Evolutionary conservation across 495 filamentous ascomycete genomes (phyloP), one percentile per base, ranked within the genome.

Genomic region (Aspergillus cristatus): DNA sequence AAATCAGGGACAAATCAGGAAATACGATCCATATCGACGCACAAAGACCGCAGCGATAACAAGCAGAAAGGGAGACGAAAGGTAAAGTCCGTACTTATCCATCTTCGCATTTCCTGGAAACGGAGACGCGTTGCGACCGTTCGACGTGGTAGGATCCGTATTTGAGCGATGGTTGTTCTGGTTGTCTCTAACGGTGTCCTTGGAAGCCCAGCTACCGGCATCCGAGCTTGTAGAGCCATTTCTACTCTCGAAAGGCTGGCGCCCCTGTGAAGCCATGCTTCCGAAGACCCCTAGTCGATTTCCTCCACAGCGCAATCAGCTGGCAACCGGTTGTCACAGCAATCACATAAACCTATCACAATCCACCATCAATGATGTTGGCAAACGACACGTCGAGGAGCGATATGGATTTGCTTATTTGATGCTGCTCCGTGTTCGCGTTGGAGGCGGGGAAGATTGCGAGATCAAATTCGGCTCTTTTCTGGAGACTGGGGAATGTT

Each of bases 181-280:
- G 31, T 46, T 46, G 24, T 66, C 62, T 40, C 51, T 64, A 17
- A 72, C 50, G 4, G 62, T 72, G 18, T 67, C 65, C 34, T 72
- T 65, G n/a, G 67, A 65, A 18, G 56, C 44, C 42, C 53, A 65
- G 45, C 65, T 68, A 32, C 55, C 50, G 28, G 51, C 55, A 20
- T 55, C 64, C 18, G 66, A 62, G 55, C 62, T 66, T 37, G 55
- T 65, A 7, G 67, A 68, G 39, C 56, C 68, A 52, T 68, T 60
- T 31, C 67, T 57, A 18, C 52, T 54, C 42, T 60, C 55, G 18
- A 54, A 33, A 45, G 46, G 50, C 18, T 62, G 51, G 24, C 48
- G 51, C 30, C 57, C 58, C 14, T 46, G 56, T 43, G 48, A 54
- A 24, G 59, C 55, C 63, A 67, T 67, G 43, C 32, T 55, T 48